phyloP scores from a whole-genome alignment of 257 asterid genomes.

The Scutellaria galericulata region DNA sequence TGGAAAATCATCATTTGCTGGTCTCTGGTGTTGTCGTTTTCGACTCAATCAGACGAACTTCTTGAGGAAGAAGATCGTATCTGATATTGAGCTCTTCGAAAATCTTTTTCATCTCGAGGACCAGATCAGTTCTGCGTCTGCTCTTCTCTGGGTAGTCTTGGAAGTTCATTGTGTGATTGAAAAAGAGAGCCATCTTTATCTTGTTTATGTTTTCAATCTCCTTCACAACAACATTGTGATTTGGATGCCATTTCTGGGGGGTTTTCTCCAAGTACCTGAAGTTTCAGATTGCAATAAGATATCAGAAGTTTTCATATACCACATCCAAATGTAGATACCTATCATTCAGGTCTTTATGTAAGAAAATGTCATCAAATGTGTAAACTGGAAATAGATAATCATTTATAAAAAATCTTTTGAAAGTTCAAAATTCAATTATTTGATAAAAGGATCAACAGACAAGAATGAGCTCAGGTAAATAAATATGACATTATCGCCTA shows the following conservation, averaged over 20 bases:
- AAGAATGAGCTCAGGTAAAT: neutral
- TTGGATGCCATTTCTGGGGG: constrained; percentile 79
- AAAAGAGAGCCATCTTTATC: constrained; percentile 76
- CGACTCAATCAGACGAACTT: constrained; percentile 63
- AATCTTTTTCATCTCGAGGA: constrained; percentile 78
- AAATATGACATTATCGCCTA: neutral
- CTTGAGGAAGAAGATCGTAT: constrained; percentile 89
- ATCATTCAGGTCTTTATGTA: no score
- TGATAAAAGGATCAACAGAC: neutral
- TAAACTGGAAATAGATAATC: neutral
- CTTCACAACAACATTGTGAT: constrained; percentile 83
- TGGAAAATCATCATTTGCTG: constrained; percentile 39
- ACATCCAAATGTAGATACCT: neutral
- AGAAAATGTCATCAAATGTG: no score
- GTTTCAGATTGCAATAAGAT: constrained; percentile 20
- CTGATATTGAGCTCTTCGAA: constrained; percentile 78
- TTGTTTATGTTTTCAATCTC: constrained; percentile 92
- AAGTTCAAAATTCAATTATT: neutral
- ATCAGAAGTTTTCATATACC: neutral
- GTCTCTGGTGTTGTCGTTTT: constrained; percentile 40
- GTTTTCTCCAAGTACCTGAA: constrained; percentile 79
- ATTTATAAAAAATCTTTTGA: neutral
- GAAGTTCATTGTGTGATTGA: constrained; percentile 94
- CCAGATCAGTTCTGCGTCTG: constrained; percentile 67
- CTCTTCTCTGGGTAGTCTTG: constrained; percentile 74